Evolutionary conservation across 129 eudicot species (phyloP), one percentile per base, ranked within the genome.

Genomic region (Pittosporum tobira): DNA sequence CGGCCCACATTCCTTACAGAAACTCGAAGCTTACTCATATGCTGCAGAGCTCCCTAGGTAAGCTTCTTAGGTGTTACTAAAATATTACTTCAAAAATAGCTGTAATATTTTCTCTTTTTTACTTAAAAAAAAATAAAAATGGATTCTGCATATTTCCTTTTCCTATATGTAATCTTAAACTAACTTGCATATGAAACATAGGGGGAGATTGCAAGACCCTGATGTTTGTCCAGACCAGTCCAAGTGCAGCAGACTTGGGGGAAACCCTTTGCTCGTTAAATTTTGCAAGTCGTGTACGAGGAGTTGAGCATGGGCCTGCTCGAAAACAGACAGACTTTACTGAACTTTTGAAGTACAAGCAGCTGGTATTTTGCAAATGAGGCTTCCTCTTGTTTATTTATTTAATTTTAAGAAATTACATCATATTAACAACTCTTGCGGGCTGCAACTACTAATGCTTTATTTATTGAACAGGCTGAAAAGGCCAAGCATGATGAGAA

Each of bases 141-240:
- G n/a, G n/a, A n/a, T n/a, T n/a, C n/a, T n/a, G n/a, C n/a, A n/a
- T n/a, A n/a, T n/a, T n/a, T n/a, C n/a, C n/a, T n/a, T n/a, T n/a
- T n/a, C n/a, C n/a, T n/a, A n/a, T n/a, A n/a, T n/a, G n/a, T n/a
- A n/a, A n/a, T n/a, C n/a, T n/a, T n/a, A n/a, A n/a, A n/a, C n/a
- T 28, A n/a, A 45, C 44, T 45, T 4, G 37, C 16, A 46, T 15
- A 50, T 27, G 66, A 44, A 45, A 47, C 70, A 73, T 69, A 89
- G 97, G 99, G 21, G 99, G 99, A 61, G 99, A 91, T 70, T 86
- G 99, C 69, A 91, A 91, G 78, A 87, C 99, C 16, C 62, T 91
- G 28, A 91, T 91, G 99, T 86, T 91, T 63, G 99, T 91, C 27
- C 99, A 91, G 60, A 87, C 81, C 53, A 91, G 99, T 68, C 94